A percentile compares a stretch with the other conserved stretches of the same genome.
These are phyloP conservation scores for Chlorella sp. DNA, from an alignment of 139 green algal genomes.

Conservation along the genomic window DNA sequence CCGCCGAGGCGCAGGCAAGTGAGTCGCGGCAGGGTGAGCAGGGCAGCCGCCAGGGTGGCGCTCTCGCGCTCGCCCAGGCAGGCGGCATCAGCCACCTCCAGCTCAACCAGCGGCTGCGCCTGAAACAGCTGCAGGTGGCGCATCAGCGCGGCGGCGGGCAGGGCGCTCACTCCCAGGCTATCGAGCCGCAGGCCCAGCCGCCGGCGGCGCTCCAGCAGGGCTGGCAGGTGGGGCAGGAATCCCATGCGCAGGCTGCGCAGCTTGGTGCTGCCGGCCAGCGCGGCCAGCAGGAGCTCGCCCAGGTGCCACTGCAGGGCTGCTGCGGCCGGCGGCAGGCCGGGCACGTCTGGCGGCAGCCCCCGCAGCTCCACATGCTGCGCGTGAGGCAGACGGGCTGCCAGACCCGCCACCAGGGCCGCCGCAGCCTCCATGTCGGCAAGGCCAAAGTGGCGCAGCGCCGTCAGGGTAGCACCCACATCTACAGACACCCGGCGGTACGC, in stretches of 20 bases:
- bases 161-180: not conserved
- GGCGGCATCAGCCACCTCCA: not conserved
- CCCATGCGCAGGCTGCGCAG: slow-evolving; percentile 6
- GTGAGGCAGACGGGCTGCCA: slow-evolving; percentile 1
- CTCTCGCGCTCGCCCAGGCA: not conserved
- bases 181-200: not conserved
- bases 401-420: not conserved
- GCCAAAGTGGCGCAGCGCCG: not conserved
- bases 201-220: not conserved
- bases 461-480: slow-evolving; percentile 11
- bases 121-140: not conserved
- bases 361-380: not conserved
- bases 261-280: not conserved
- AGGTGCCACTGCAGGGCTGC: not conserved
- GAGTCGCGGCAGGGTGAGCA: not conserved
- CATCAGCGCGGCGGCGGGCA: not conserved
- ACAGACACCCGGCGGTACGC: not conserved
- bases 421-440: not conserved
- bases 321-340: not conserved
- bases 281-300: not conserved
- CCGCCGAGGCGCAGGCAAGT: not conserved
- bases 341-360: not conserved
- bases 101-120: not conserved
- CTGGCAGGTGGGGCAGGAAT: slow-evolving; percentile 16
- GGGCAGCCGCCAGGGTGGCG: not conserved